Conservation (phyloP, 2,329 filamentous ascomycete species). For the Cladophialophora immunda region DNA sequence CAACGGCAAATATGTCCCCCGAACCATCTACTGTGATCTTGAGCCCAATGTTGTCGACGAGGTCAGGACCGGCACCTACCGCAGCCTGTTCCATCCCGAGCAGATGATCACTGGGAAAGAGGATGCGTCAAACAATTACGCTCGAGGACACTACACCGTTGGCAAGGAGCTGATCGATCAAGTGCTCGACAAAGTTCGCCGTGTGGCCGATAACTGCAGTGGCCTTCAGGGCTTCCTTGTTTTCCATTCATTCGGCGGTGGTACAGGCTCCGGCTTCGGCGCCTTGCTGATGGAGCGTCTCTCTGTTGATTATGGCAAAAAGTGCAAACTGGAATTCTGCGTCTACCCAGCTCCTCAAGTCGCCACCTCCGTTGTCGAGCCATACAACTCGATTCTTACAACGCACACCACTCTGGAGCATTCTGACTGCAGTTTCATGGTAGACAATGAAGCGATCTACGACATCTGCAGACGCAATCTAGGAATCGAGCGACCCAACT, state of each 20-base stretch:
- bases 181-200: constrained; percentile 96
- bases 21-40: constrained; percentile 99
- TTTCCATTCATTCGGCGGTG: constrained; percentile 99
- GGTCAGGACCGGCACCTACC: constrained; percentile 96
- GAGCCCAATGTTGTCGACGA: constrained; percentile 99
- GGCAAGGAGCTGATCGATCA: constrained; percentile 99
- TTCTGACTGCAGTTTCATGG: constrained; percentile 99
- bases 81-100: constrained; percentile 97
- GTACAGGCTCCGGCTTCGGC: constrained; percentile 98
- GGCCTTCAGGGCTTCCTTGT: constrained; percentile 99
- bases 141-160: constrained; percentile 98
- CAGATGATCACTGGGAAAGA: constrained; percentile 99
- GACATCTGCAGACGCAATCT: constrained; percentile 99
- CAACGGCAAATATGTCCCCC: constrained; percentile 98
- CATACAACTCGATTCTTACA: constrained; percentile 99
- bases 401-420: constrained; percentile 99
- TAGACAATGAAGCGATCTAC: constrained; percentile 99
- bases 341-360: constrained; percentile 98
- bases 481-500: constrained; percentile 95
- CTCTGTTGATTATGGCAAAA: constrained; percentile 99
- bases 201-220: constrained; percentile 96
- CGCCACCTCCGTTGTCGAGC: constrained; percentile 96
- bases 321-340: constrained; percentile 99
- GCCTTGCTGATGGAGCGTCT: constrained; percentile 97
- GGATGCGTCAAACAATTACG: constrained; percentile 99